These are phyloP conservation scores for Larix kaempferi DNA, from an alignment of 75 land plant genomes.

Conservation along the genomic window DNA sequence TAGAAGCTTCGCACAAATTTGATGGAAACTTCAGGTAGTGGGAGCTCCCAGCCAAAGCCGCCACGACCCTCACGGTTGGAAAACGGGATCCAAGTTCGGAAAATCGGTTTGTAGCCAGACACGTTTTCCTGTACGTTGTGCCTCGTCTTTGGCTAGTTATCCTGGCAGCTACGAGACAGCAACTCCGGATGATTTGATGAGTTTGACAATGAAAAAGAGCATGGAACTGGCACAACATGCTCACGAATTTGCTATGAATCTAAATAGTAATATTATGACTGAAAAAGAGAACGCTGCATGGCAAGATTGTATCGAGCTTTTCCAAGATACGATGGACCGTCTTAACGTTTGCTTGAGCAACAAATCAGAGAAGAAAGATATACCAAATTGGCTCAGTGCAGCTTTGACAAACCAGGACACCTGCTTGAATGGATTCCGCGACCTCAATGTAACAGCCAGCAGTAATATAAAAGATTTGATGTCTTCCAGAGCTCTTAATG, in stretches of 20 bases:
- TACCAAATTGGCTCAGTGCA: not conserved
- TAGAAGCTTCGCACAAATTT: too few relatives aligned
- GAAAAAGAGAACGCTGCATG: not conserved
- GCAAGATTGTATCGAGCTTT: not conserved
- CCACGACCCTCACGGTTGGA: too few relatives aligned
- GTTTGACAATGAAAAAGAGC: not conserved
- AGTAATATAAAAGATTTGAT: not conserved
- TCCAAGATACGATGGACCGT: not conserved
- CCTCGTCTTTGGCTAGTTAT: too few relatives aligned
- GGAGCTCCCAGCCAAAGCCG: too few relatives aligned
- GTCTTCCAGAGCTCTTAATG: not conserved
- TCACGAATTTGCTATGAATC: not conserved
- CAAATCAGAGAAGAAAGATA: not conserved
- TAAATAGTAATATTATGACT: not conserved
- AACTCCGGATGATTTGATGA: too few relatives aligned
- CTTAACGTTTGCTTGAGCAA: too few relatives aligned
- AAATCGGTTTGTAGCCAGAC: too few relatives aligned
- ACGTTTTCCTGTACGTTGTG: too few relatives aligned
- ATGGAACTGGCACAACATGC: not conserved
- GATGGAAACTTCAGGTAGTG: too few relatives aligned
- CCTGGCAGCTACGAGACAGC: too few relatives aligned
- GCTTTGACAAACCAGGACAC: not conserved
- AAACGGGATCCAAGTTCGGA: too few relatives aligned
- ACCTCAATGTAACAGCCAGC: not conserved
- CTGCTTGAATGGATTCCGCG: not conserved